These are phyloP conservation scores for Penicillium hesseltinei DNA, from an alignment of 2,329 filamentous ascomycete species.

Conservation along the genomic window DNA sequence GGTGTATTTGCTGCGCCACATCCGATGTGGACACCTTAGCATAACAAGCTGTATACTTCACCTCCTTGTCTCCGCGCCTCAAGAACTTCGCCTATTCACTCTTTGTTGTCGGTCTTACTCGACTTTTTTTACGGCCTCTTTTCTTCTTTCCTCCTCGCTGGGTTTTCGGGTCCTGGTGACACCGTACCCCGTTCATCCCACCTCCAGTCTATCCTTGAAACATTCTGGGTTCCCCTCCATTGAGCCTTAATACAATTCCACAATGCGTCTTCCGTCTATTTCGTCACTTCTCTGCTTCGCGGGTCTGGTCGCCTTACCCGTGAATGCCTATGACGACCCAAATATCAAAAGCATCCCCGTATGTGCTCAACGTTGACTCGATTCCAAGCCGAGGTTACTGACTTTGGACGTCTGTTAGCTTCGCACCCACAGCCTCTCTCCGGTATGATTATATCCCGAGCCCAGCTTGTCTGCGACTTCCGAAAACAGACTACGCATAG, in stretches of 20 bases:
- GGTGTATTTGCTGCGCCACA: slow-evolving; percentile 13
- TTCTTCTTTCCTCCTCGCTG: slow-evolving; percentile 1
- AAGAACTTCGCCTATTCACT: slow-evolving; percentile 10
- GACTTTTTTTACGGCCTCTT: not conserved
- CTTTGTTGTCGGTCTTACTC: slow-evolving; percentile 5
- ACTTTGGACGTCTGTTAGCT: slow-evolving; percentile 54
- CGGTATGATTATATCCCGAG: slow-evolving; percentile 56
- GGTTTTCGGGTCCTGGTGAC: slow-evolving; percentile 28
- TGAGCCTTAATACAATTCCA: slow-evolving; percentile 18
- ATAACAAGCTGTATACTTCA: slow-evolving; percentile 14
- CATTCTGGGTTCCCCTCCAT: slow-evolving; percentile 10
- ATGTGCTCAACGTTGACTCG: slow-evolving; percentile 34
- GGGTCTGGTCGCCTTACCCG: slow-evolving; percentile 33
- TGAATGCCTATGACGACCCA: slow-evolving; percentile 46
- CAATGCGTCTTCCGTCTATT: slow-evolving; percentile 36
- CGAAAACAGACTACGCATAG: slow-evolving; percentile 3
- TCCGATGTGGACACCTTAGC: slow-evolving; percentile 21
- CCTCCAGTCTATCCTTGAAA: slow-evolving; percentile 23
- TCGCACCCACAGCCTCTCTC: slow-evolving; percentile 78
- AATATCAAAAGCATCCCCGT: slow-evolving; percentile 66
- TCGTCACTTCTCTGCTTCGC: slow-evolving; percentile 37
- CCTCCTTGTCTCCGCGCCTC: slow-evolving; percentile 2
- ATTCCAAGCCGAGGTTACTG: slow-evolving; percentile 15
- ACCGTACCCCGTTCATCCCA: slow-evolving; percentile 17
- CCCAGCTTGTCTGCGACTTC: not conserved